phyloP scores from a whole-genome alignment of 495 filamentous ascomycete genomes.

The Penicillium odoratum region DNA sequence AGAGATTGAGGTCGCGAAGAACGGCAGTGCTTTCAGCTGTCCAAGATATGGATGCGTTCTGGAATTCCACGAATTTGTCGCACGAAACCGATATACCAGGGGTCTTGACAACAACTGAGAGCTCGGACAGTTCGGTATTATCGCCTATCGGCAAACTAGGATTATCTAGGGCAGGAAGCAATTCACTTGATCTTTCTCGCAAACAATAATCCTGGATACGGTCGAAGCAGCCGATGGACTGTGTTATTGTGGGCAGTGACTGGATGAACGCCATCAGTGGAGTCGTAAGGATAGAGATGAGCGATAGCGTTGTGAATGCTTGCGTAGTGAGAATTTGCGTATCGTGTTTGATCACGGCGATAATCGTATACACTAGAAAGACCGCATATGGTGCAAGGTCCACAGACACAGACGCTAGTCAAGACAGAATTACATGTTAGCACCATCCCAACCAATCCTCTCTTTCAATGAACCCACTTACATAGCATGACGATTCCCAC shows the following conservation, averaged over 20 bases:
- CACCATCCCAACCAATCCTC: neutral
- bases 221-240: slow-evolving; percentile 29
- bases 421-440: neutral
- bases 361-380: slow-evolving; percentile 40
- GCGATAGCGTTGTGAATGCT: slow-evolving; percentile 37
- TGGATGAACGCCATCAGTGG: slow-evolving; percentile 29
- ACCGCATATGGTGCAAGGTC: slow-evolving; percentile 38
- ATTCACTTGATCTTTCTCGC: neutral
- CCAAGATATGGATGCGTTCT: no score
- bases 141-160: neutral
- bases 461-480: neutral
- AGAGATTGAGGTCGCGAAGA: neutral
- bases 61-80: no score
- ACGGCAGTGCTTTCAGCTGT: neutral
- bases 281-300: slow-evolving; percentile 29
- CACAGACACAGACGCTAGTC: slow-evolving; percentile 13
- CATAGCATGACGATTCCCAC: slow-evolving; percentile 5
- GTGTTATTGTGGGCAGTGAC: slow-evolving; percentile 20
- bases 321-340: slow-evolving; percentile 38
- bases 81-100: no score
- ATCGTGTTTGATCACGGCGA: slow-evolving; percentile 40
- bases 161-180: neutral
- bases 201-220: slow-evolving; percentile 30
- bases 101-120: neutral
- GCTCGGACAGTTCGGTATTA: neutral